Evolutionary conservation across 2,329 filamentous ascomycete species (phyloP), one percentile per base, ranked within the genome.

Genomic region (Claviceps sp.): DNA sequence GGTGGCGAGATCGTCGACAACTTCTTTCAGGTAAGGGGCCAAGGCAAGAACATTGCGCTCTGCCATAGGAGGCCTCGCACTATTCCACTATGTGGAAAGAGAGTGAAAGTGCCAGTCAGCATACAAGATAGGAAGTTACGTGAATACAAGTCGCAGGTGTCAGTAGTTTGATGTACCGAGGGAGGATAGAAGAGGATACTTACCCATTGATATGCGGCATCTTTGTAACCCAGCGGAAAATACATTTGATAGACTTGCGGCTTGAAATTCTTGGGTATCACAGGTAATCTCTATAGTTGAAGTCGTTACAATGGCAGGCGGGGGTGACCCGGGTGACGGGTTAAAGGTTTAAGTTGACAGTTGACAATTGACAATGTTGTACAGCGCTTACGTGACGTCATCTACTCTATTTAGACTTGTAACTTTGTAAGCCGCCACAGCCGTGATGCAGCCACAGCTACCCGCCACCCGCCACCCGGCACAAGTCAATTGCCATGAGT

Each of bases 191-290:
- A 8, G 17, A 34, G 13, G 17, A 11, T 26, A 13, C 82, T 56
- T 69, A 88, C 86, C 88, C 93, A 97, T 76, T 97, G 91, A 59
- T 79, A 84, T 56, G 88, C 88, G 16, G 88, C 91, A 53, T 95
- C 89, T 62, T 90, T 93, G 71, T 95, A 95, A 48, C 89, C 84
- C 22, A 97, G 71, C 2, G 93, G 90, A 58, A 98, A 97, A 66
- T 78, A 83, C 1, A 62, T 62, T 1, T 60, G 53, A 1, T 61
- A 60, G 29, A 60, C 63, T 22, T 57, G 56, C 13, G 9, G 47
- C 43, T 13, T 11, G 45, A 62, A 55, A 42, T 62, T 57, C 50
- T 62, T 61, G 13, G 61, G 62, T 34, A 34, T 34, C 29, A 34
- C 29, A 34, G 4, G 9, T 1, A 34, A 34, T 34, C 29, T 34